A percentile compares a stretch with the other conserved stretches of the same genome.
Conservation (phyloP, 805 yeast genomes). For the Clavispora phyllophila region DNA sequence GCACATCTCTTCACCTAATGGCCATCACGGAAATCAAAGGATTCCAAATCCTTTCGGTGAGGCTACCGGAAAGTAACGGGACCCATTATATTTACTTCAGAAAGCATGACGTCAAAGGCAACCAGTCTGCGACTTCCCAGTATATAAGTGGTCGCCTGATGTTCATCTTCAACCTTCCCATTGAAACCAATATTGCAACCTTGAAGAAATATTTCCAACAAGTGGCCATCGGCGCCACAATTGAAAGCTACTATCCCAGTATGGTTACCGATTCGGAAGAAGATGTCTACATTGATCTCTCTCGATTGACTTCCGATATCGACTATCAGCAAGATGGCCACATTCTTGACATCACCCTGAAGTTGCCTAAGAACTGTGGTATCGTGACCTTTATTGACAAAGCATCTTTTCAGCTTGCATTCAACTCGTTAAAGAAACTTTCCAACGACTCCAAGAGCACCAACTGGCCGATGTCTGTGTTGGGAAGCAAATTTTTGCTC, state of each 20-base stretch:
- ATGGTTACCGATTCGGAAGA: constrained; percentile 36
- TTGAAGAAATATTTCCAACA: constrained; percentile 54
- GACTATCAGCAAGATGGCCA: constrained; percentile 26
- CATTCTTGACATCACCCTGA: constrained; percentile 28
- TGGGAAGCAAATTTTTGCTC: constrained; percentile 43
- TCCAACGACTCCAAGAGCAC: constrained; percentile 19
- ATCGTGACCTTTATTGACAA: constrained; percentile 72
- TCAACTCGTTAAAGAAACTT: constrained; percentile 54
- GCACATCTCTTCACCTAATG: constrained; percentile 5
- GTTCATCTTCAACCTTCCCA: constrained; percentile 76
- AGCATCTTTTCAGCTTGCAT: constrained; percentile 58
- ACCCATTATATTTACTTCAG: constrained; percentile 61
- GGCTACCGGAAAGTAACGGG: constrained; percentile 31
- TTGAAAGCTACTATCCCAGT: constrained; percentile 42
- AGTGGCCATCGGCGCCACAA: constrained; percentile 60
- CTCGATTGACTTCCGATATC: constrained; percentile 55
- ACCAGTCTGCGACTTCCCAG: constrained; percentile 12
- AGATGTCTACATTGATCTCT: constrained; percentile 45
- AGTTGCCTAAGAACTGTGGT: constrained; percentile 70
- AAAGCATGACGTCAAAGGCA: constrained; percentile 51
- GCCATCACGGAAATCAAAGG: constrained; percentile 48
- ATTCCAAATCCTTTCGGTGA: constrained; percentile 47
- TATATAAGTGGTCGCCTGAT: constrained; percentile 40
- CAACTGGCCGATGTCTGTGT: constrained; percentile 35
- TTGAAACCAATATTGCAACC: constrained; percentile 47